A percentile compares a stretch with the other conserved stretches of the same genome.
phyloP scores from a whole-genome alignment of 2,329 filamentous ascomycete genomes.

The Penicillium concentricum region DNA sequence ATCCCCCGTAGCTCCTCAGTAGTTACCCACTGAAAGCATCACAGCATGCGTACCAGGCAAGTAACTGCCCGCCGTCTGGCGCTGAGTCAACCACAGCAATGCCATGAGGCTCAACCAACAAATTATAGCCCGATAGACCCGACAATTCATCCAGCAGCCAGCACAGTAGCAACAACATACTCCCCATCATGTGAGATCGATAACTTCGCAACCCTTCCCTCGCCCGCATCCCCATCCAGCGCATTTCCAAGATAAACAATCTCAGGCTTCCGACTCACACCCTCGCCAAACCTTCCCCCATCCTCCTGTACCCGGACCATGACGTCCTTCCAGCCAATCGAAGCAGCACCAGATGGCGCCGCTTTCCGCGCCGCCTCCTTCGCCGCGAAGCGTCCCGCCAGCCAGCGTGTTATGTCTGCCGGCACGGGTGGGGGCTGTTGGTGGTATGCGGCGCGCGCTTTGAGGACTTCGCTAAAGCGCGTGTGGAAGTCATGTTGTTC shows the following conservation, averaged over 20 bases:
- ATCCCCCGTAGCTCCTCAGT: not conserved
- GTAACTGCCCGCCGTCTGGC: not conserved
- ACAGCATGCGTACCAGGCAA: not conserved
- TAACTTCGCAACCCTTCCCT: slow-evolving; percentile 61
- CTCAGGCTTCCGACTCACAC: slow-evolving; percentile 35
- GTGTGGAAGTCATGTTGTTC: slow-evolving; percentile 40
- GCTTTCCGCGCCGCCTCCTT: slow-evolving; percentile 77
- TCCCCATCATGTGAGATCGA: slow-evolving; percentile 87
- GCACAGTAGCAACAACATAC: slow-evolving; percentile 61
- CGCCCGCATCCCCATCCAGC: slow-evolving; percentile 16
- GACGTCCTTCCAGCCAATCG: slow-evolving; percentile 63
- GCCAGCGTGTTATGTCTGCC: slow-evolving; percentile 42
- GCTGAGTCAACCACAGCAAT: not conserved
- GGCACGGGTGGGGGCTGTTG: slow-evolving; percentile 10
- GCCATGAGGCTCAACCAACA: not conserved
- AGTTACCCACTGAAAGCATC: not conserved
- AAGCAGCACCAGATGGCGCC: slow-evolving; percentile 52
- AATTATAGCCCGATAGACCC: not conserved
- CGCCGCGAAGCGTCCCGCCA: slow-evolving; percentile 62
- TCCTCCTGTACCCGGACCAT: slow-evolving; percentile 37
- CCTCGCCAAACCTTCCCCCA: slow-evolving; percentile 11
- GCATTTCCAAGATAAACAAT: slow-evolving; percentile 34
- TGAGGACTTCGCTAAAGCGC: slow-evolving; percentile 28
- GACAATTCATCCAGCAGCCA: slow-evolving; percentile 34
- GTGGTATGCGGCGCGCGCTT: not conserved